Evolutionary conservation across 2,329 filamentous ascomycete species (phyloP).

Genomic region (Fusarium setosum): DNA sequence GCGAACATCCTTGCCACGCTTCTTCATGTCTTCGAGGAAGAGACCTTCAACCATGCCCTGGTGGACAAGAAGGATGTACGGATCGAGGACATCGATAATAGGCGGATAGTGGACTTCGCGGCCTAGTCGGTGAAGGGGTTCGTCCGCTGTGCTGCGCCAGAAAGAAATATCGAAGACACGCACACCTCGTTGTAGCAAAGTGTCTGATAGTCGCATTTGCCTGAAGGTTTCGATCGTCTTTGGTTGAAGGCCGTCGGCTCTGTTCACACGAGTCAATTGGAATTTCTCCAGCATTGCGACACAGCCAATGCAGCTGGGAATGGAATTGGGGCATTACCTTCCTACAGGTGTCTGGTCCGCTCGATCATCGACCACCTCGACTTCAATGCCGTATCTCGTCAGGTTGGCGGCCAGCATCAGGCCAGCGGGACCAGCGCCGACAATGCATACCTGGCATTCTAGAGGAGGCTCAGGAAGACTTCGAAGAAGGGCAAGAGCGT

Average conservation of each 20-base stretch:
- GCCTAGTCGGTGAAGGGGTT: conserved; percentile 68
- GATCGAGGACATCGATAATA: conserved; percentile 66
- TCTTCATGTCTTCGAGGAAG: conserved; percentile 75
- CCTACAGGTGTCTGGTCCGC: conserved; percentile 75
- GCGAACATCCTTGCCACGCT: conserved; percentile 71
- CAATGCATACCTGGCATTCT: conserved; percentile 61
- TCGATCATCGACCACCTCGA: conserved; percentile 75
- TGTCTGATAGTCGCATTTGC: conserved; percentile 78
- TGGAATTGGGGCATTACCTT: conserved; percentile 48
- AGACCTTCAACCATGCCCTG: conserved; percentile 81
- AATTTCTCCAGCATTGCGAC: neutral
- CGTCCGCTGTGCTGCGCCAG: conserved; percentile 68
- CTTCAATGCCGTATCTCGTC: conserved; percentile 73
- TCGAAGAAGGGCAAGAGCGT: conserved; percentile 60
- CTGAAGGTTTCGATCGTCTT: conserved; percentile 83
- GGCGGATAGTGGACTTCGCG: conserved; percentile 77
- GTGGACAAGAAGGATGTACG: conserved; percentile 71
- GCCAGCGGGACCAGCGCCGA: conserved; percentile 67
- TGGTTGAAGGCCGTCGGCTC: conserved; percentile 79
- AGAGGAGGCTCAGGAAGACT: conserved; percentile 60
- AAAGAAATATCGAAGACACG: conserved; percentile 81
- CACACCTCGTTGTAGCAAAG: conserved; percentile 73
- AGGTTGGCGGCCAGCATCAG: conserved; percentile 67
- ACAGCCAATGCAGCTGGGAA: conserved; percentile 4
- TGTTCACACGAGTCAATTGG: conserved; percentile 42